Evolutionary conservation across 805 yeast genomes (phyloP), one percentile per base, ranked within the genome.

Genomic region (Tetrapisispora pingtungensis): DNA sequence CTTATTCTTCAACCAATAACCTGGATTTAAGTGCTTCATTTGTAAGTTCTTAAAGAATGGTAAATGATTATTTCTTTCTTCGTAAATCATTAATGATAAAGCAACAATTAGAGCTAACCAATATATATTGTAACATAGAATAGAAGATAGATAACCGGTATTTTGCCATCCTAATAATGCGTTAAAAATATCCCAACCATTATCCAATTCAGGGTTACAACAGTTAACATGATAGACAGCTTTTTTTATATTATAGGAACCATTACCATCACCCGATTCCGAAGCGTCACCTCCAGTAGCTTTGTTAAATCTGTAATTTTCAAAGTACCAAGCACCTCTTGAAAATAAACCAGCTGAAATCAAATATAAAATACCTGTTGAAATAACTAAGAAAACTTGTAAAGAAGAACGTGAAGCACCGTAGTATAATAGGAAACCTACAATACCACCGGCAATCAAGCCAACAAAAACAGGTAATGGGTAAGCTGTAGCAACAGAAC

Each of bases 131-230:
- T 90, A 90, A 40, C 89, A 77, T 43, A 90, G 69, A 47, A 90
- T 89, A 5, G 96, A 86, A 46, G 97, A 96, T 62, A 85, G 76
- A 52, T 95, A 87, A 47, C 96, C 97, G 43, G 95, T 77, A 68
- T 90, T 90, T 70, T 88, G 96, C 98, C 98, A 90, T 50, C 97
- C 98, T 51, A 90, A 71, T 46, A 90, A 66, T 24, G 97, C 86
- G 61, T 90, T 90, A 75, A 90, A 90, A 49, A 90, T 80, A 75
- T 88, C 96, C 97, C 97, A 90, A 70, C 97, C 97, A 55, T 81
- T 80, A 67, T 83, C 90, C 47, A 74, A 71, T 65, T 83, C 89
- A 38, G 97, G 97, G 67, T 88, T 88, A 72, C 97, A 90, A 70
- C 97, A 90, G 74, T 90, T 88, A 49, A 90, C 94, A 69, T 90